Evolutionary conservation across 176 grass and related monocot species (phyloP).

Genomic region (Tuctoria greenei): DNA sequence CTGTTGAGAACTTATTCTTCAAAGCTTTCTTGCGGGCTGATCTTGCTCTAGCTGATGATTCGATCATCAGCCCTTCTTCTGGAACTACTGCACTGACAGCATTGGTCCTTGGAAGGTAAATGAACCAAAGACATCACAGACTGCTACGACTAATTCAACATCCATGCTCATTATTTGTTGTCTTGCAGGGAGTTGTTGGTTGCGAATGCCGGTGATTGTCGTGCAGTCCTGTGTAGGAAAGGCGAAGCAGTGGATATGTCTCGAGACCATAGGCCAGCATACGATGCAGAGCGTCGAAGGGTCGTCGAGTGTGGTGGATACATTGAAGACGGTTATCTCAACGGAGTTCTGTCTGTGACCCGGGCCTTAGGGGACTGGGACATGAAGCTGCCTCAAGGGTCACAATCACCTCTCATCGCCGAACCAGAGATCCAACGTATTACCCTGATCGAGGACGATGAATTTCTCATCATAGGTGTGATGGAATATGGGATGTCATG

Average conservation of each 20-base stretch:
- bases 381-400: conserved; percentile 58
- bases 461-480: conserved; percentile 82
- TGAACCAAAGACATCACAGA: background rate
- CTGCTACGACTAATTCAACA: background rate
- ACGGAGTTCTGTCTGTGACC: conserved; percentile 72
- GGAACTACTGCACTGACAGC: conserved; percentile 84
- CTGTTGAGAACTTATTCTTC: conserved; percentile 50
- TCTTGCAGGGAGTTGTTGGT: conserved; percentile 68
- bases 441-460: conserved; percentile 56
- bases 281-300: conserved; percentile 52
- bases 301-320: conserved; percentile 61
- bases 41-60: conserved; percentile 58
- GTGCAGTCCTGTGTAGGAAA: conserved; percentile 80
- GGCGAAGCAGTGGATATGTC: conserved; percentile 77
- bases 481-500: conserved; percentile 83
- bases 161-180: background rate
- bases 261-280: conserved; percentile 62
- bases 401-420: conserved; percentile 57
- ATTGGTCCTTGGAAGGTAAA: conserved; percentile 73
- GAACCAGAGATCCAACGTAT: conserved; percentile 72
- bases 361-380: conserved; percentile 93
- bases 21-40: conserved; percentile 73
- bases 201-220: conserved; percentile 84
- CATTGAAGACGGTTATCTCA: conserved; percentile 83
- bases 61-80: conserved; percentile 58